These are phyloP conservation scores for Thinopyrum elongatum DNA, from an alignment of 176 grass and related monocot species.

Conservation along the genomic window DNA sequence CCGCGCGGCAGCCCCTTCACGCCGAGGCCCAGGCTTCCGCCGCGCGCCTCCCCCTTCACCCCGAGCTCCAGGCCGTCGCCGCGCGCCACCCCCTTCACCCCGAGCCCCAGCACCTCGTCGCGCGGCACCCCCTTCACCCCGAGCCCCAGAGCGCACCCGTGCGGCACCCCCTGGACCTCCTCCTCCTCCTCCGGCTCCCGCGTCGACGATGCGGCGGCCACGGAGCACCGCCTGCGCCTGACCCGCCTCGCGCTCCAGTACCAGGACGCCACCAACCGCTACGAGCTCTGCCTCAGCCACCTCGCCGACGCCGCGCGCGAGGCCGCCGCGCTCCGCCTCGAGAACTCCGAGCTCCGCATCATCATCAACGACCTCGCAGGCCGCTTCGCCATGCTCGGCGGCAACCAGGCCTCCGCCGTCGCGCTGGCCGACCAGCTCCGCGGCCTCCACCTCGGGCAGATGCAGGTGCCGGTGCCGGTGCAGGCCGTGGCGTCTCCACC, in stretches of 20 bases:
- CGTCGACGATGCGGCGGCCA: constrained; percentile 24
- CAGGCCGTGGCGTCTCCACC: neutral
- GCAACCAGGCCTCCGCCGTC: constrained; percentile 25
- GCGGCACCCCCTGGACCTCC: constrained; percentile 37
- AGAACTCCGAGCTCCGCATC: constrained; percentile 67
- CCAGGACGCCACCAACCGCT: constrained; percentile 58
- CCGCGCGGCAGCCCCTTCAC: no score
- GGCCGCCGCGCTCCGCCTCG: constrained; percentile 50
- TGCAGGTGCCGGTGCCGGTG: neutral
- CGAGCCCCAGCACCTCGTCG: no score
- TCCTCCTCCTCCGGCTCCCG: constrained; percentile 47
- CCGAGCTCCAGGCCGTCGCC: no score
- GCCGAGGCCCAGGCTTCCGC: neutral
- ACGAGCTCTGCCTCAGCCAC: constrained; percentile 69
- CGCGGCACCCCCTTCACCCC: neutral
- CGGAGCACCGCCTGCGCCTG: constrained; percentile 51
- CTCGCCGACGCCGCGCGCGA: constrained; percentile 65
- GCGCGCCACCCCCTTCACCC: no score
- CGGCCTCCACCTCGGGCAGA: constrained; percentile 25
- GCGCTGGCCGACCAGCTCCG: constrained; percentile 47
- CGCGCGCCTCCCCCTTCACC: neutral
- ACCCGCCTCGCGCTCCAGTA: constrained; percentile 69
- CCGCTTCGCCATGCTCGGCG: constrained; percentile 39
- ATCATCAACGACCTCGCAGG: constrained; percentile 51
- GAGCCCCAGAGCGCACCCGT: neutral